Evolutionary conservation across 2,329 filamentous ascomycete species (phyloP).

Genomic region (Aspergillus calidoustus): DNA sequence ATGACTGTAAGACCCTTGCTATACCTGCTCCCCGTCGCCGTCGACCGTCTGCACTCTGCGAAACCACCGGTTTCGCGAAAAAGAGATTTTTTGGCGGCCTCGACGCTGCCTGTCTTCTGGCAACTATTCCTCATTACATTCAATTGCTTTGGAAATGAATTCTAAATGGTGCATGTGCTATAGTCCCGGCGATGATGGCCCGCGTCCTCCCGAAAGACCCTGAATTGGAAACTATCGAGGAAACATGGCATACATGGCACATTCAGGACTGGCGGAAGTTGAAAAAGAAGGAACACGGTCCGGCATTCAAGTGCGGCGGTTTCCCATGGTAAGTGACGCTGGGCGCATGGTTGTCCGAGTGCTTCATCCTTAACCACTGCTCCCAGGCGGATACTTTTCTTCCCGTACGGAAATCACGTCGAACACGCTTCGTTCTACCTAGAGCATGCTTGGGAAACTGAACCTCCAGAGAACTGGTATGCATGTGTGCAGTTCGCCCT

Average conservation of each 20-base stretch:
- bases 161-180: slow-evolving; percentile 23
- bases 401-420: slow-evolving; percentile 92
- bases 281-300: slow-evolving; percentile 82
- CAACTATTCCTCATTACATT: neutral
- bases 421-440: slow-evolving; percentile 95
- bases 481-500: slow-evolving; percentile 95
- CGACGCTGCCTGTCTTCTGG: neutral
- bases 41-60: neutral
- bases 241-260: slow-evolving; percentile 81
- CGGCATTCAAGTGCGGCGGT: slow-evolving; percentile 82
- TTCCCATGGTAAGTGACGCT: slow-evolving; percentile 74
- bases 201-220: slow-evolving; percentile 75
- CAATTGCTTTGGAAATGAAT: slow-evolving; percentile 2
- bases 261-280: slow-evolving; percentile 81
- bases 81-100: slow-evolving; percentile 19
- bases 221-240: slow-evolving; percentile 78
- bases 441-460: slow-evolving; percentile 82
- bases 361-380: slow-evolving; percentile 29
- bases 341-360: neutral
- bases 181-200: slow-evolving; percentile 85
- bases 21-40: slow-evolving; percentile 3
- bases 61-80: slow-evolving; percentile 5
- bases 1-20: slow-evolving; percentile 56
- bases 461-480: slow-evolving; percentile 90
- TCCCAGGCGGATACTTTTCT: slow-evolving; percentile 85